Conservation (phyloP, 306 rosid species). For the Fragaria nilgerrensis region DNA sequence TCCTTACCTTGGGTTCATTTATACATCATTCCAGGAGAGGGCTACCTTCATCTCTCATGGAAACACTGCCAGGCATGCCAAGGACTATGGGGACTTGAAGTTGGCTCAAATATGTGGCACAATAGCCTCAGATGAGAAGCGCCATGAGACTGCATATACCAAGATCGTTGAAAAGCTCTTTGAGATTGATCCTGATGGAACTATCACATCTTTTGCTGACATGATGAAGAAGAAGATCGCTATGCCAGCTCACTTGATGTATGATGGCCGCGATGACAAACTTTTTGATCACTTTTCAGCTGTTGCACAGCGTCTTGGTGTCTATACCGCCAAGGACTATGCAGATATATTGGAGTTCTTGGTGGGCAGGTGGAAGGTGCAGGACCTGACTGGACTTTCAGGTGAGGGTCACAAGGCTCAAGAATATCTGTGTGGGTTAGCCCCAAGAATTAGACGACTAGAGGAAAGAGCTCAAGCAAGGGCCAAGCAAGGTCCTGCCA, state of each 20-base stretch:
- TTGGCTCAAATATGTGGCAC: conserved; percentile 88
- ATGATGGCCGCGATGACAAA: conserved; percentile 70
- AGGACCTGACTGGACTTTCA: conserved; percentile 60
- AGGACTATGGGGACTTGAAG: conserved; percentile 73
- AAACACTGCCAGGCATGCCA: conserved; percentile 93
- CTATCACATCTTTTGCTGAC: conserved; percentile 74
- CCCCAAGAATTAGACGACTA: conserved; percentile 80
- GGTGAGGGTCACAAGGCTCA: conserved; percentile 78
- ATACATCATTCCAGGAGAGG: conserved; percentile 92
- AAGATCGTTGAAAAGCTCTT: conserved; percentile 82
- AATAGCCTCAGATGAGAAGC: conserved; percentile 89
- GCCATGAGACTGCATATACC: conserved; percentile 91
- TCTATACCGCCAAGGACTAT: conserved; percentile 86
- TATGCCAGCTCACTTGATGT: conserved; percentile 95
- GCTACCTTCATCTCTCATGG: conserved; percentile 93
- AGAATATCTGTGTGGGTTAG: conserved; percentile 70
- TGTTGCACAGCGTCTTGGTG: conserved; percentile 80
- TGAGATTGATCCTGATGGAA: conserved; percentile 81
- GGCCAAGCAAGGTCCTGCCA: conserved; percentile 44
- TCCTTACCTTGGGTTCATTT: conserved; percentile 87
- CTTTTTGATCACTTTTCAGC: conserved; percentile 74
- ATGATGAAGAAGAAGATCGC: conserved; percentile 93
- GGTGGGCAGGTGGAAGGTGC: conserved; percentile 88
- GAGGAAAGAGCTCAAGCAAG: conserved; percentile 80
- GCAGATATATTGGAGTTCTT: conserved; percentile 87